phyloP scores from a whole-genome alignment of 305 asterid genomes.

The Nicotiana rustica region DNA sequence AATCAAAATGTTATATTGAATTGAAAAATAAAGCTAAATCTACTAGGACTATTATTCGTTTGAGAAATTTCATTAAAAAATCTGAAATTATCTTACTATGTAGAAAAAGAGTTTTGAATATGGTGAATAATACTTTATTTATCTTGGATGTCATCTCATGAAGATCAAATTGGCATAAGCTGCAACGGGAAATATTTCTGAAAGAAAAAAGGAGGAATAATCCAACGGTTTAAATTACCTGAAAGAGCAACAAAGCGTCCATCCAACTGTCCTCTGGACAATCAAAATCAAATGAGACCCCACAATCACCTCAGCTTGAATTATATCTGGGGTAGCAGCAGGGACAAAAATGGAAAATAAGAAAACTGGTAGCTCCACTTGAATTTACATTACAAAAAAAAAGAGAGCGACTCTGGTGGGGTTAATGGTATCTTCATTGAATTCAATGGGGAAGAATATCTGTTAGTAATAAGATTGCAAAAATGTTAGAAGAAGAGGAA shows the following conservation, averaged over 20 bases:
- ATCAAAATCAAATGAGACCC: slow-evolving; percentile 6
- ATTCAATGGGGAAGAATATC: slow-evolving; percentile 32
- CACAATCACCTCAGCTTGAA: background rate
- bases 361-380: background rate
- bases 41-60: background rate
- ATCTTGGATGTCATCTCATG: background rate
- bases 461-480: slow-evolving; percentile 34
- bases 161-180: background rate
- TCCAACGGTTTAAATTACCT: background rate
- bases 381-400: background rate
- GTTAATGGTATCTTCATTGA: slow-evolving; percentile 26
- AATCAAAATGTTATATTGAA: background rate
- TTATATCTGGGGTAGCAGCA: background rate
- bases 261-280: background rate
- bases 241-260: background rate
- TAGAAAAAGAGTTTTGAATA: background rate
- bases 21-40: background rate
- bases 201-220: background rate
- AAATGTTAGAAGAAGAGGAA: slow-evolving; percentile 59
- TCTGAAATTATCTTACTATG: background rate
- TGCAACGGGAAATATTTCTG: background rate
- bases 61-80: background rate
- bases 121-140: background rate
- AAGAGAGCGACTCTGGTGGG: background rate
- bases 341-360: slow-evolving; percentile 17